phyloP scores from a whole-genome alignment of 805 yeast genomes.

The Cyberlindnera mycetangii region DNA sequence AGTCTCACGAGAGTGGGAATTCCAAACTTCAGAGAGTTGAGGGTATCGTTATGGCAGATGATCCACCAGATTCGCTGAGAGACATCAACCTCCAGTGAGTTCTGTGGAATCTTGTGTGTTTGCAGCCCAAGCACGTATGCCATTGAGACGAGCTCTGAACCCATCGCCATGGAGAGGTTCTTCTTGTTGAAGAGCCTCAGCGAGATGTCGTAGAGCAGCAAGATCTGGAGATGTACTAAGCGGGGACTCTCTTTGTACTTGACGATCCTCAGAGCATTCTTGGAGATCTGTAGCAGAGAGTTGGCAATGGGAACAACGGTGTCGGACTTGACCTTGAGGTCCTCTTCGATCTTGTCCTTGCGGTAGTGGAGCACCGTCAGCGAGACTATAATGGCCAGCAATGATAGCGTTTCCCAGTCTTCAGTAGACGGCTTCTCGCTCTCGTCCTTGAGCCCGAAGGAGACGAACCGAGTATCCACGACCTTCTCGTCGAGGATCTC shows the following conservation, averaged over 20 bases:
- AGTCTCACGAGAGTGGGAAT: slow-evolving; percentile 20
- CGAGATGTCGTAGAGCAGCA: slow-evolving; percentile 18
- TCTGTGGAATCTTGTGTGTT: slow-evolving; percentile 20
- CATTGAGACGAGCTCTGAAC: slow-evolving; percentile 25
- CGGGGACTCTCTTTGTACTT: slow-evolving; percentile 21
- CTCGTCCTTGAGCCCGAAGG: slow-evolving; percentile 1
- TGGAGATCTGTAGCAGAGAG: slow-evolving; percentile 17
- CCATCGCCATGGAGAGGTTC: slow-evolving; percentile 18
- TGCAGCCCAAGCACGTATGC: slow-evolving; percentile 23
- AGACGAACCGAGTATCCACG: slow-evolving; percentile 6
- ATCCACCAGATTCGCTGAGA: slow-evolving; percentile 25
- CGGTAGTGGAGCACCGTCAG: slow-evolving; percentile 21
- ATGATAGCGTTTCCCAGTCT: slow-evolving; percentile 21
- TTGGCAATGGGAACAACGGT: slow-evolving; percentile 14
- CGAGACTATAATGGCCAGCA: slow-evolving; percentile 19
- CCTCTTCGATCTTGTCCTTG: slow-evolving; percentile 1
- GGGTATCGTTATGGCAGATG: slow-evolving; percentile 21
- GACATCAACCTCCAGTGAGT: slow-evolving; percentile 18
- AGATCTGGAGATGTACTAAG: slow-evolving; percentile 20
- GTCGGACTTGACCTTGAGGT: slow-evolving; percentile 8
- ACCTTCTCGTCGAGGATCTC: slow-evolving; percentile 16
- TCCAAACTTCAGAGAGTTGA: slow-evolving; percentile 18
- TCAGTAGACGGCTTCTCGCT: not conserved
- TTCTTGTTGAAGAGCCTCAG: slow-evolving; percentile 17
- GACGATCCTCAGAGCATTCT: slow-evolving; percentile 15